These are phyloP conservation scores for Flaveria linearis DNA, from an alignment of 129 eudicot species.

Conservation along the genomic window DNA sequence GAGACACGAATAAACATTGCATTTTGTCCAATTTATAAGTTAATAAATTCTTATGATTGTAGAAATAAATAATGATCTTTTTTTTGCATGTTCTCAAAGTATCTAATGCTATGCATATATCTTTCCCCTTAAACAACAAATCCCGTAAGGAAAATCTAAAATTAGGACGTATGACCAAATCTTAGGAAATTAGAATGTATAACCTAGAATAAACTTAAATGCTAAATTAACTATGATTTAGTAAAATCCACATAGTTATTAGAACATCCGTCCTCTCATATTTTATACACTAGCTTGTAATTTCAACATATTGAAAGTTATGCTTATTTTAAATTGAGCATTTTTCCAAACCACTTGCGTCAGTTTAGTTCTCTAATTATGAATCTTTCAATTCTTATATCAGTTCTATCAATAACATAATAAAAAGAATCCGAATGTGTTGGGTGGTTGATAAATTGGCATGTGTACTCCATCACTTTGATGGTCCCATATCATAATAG, in stretches of 20 bases:
- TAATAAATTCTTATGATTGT: too few relatives aligned
- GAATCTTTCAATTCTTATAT: neutral
- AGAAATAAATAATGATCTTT: too few relatives aligned
- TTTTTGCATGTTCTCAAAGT: too few relatives aligned
- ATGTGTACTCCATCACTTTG: conserved; percentile 22
- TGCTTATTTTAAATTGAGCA: neutral
- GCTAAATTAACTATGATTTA: neutral
- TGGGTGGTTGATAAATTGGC: neutral
- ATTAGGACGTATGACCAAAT: neutral
- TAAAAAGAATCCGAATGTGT: neutral
- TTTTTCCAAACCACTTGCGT: neutral
- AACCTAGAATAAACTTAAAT: neutral
- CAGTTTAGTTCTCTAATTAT: neutral
- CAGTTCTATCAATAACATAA: neutral
- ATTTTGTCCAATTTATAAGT: too few relatives aligned
- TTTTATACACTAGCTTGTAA: neutral
- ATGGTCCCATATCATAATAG: conserved; percentile 2
- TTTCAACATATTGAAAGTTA: neutral
- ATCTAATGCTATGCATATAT: too few relatives aligned
- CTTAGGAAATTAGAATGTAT: neutral
- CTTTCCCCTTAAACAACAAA: neutral
- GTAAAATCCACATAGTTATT: neutral
- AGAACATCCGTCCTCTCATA: neutral
- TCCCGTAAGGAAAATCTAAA: neutral
- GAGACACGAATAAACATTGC: too few relatives aligned